Evolutionary conservation across 2,329 filamentous ascomycete species (phyloP), one percentile per base, ranked within the genome.

Genomic region (Coleophoma eucalyptorum): DNA sequence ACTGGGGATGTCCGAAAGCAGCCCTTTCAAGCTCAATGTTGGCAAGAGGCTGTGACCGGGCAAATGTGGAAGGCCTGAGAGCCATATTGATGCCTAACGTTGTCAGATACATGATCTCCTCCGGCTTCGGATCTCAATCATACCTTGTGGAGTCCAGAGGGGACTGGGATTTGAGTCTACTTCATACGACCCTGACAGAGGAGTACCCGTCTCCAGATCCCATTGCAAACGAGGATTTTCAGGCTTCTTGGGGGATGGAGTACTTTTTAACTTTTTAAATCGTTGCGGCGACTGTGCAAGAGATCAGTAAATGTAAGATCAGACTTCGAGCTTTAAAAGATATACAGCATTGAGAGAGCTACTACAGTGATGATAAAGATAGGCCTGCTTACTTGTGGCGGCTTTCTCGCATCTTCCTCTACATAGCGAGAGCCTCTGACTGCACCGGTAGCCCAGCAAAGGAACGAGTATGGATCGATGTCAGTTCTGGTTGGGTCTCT

Each of bases 401-500:
- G 10, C 3, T 7, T 6, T 26, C 10, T 8, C 26, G 26, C 4
- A 26, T 6, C 5, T 26, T 26, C 26, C 26, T 38, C 16, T 15
- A 44, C 61, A 38, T 51, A 59, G n/a, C 26, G 37, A 21, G 60
- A 53, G 26, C 54, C 58, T 33, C 20, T 44, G 15, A 61, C 62
- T 65, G 49, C 65, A 59, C 53, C 63, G 53, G 35, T 63, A 64
- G 46, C 69, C 71, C 50, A 69, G 56, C 32, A 70, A 58, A 63
- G 67, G 69, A 77, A 78, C 0, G 68, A 74, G 51, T 65, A 69
- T 1, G 73, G 71, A 0, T 68, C 70, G 26, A 78, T 69, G 1
- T 67, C 67, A 1, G 64, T 67, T 18, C 35, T 38, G 3, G 15
- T 15, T 1, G 35, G 15, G 4, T 63, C 58, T 4, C 63, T 55